These are phyloP conservation scores for Lepidopterella palustris DNA, from an alignment of 495 filamentous ascomycete genomes.

Conservation along the genomic window DNA sequence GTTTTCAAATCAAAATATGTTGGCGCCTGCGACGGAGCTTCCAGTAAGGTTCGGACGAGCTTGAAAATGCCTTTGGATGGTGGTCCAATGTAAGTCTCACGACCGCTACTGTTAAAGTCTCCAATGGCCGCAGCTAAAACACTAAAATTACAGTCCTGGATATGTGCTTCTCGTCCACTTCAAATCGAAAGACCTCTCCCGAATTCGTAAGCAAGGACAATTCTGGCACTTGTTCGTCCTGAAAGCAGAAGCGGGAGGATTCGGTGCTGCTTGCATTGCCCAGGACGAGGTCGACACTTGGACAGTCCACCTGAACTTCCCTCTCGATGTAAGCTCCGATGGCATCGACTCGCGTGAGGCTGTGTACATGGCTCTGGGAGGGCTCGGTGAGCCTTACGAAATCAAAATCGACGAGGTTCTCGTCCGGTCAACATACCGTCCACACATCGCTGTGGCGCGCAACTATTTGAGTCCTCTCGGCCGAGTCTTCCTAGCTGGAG, in stretches of 20 bases:
- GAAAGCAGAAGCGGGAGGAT: neutral
- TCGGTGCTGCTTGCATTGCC: constrained; percentile 25
- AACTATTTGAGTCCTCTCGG: constrained; percentile 10
- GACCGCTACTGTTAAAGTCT: neutral
- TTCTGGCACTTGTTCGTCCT: constrained; percentile 36
- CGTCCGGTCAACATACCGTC: constrained; percentile 26
- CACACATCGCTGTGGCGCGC: constrained; percentile 25
- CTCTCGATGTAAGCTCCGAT: constrained; percentile 9
- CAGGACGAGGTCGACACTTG: constrained; percentile 36
- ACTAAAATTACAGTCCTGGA: constrained; percentile 14
- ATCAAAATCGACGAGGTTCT: constrained; percentile 36
- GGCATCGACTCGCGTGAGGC: constrained; percentile 23
- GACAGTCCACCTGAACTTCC: constrained; percentile 26
- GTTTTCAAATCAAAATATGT: neutral
- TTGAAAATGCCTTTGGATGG: constrained; percentile 25
- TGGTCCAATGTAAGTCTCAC: constrained; percentile 24
- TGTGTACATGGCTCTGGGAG: constrained; percentile 30
- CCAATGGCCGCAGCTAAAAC: neutral
- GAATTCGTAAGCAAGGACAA: constrained; percentile 18
- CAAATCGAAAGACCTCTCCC: constrained; percentile 29
- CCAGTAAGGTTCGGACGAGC: neutral
- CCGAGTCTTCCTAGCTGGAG: constrained; percentile 50
- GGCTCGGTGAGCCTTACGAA: constrained; percentile 6
- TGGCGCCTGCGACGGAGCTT: neutral
- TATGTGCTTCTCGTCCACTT: constrained; percentile 34